A percentile compares a stretch with the other conserved stretches of the same genome.
These are phyloP conservation scores for Aspergillus egyptiacus DNA, from an alignment of 495 filamentous ascomycete species.

Conservation along the genomic window DNA sequence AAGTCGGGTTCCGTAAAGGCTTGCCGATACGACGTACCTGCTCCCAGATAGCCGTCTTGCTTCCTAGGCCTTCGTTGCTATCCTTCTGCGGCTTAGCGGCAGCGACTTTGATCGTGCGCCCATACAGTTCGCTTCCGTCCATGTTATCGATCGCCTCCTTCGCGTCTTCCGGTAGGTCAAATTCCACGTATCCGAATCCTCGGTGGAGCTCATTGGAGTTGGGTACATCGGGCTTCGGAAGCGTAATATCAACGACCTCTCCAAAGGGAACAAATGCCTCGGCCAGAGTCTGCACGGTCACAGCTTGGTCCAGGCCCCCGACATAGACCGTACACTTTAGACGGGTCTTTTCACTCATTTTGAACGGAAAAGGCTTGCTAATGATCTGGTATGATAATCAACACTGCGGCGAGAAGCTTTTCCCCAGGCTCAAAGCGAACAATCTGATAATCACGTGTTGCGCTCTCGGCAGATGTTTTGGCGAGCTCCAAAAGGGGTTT, in stretches of 20 bases:
- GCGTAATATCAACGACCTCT: conserved; percentile 80
- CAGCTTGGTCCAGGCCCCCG: conserved; percentile 76
- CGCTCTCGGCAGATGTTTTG: conserved; percentile 32
- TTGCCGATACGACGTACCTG: conserved; percentile 59
- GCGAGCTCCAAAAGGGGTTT: conserved; percentile 34
- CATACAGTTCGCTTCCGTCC: conserved; percentile 96
- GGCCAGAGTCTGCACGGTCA: conserved; percentile 66
- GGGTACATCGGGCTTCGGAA: conserved; percentile 77
- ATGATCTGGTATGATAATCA: too few relatives aligned
- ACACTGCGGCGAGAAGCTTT: not conserved
- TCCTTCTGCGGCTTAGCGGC: conserved; percentile 91
- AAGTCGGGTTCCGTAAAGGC: not conserved
- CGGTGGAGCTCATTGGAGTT: conserved; percentile 68
- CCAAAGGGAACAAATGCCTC: conserved; percentile 96
- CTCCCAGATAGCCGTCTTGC: conserved; percentile 96
- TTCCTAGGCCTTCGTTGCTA: conserved; percentile 75
- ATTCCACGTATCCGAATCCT: conserved; percentile 97
- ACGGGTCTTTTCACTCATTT: conserved; percentile 74
- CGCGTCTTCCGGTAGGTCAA: conserved; percentile 77
- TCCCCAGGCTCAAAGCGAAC: conserved; percentile 10
- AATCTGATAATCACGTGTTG: conserved; percentile 37
- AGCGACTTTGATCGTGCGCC: conserved; percentile 84
- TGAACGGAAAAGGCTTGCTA: too few relatives aligned
- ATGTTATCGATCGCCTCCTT: conserved; percentile 98
- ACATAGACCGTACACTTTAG: conserved; percentile 86